These are phyloP conservation scores for Phyllostachys edulis DNA, from an alignment of 176 grass and related monocot species.

Conservation along the genomic window DNA sequence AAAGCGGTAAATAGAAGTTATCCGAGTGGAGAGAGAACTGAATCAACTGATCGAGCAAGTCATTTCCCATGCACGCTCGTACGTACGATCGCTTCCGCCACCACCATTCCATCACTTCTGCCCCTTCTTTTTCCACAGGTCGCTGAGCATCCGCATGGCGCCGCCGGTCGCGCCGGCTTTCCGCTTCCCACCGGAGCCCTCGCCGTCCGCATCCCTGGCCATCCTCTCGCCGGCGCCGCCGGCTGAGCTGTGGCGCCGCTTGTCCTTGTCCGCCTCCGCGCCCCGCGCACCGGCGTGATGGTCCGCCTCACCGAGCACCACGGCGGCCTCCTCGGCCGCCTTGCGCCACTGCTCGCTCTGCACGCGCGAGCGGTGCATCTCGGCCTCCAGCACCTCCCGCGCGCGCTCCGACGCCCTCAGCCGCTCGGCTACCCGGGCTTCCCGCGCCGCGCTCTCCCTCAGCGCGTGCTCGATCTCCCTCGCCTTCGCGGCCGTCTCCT, in stretches of 20 bases:
- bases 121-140: slow-evolving; percentile 69
- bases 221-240: neutral
- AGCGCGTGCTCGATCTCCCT: slow-evolving; percentile 45
- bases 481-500: slow-evolving; percentile 9
- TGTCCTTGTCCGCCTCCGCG: neutral
- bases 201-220: slow-evolving; percentile 28
- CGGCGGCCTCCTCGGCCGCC: slow-evolving; percentile 72
- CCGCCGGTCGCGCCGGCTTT: slow-evolving; percentile 17
- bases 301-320: slow-evolving; percentile 37
- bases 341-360: slow-evolving; percentile 93
- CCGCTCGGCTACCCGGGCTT: slow-evolving; percentile 41
- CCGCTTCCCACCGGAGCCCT: slow-evolving; percentile 27
- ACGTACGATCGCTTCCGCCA: neutral
- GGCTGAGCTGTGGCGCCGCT: neutral
- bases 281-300: neutral
- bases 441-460: slow-evolving; percentile 44
- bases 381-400: slow-evolving; percentile 50
- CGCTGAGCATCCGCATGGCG: slow-evolving; percentile 59
- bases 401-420: slow-evolving; percentile 49
- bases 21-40: neutral
- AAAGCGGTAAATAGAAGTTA: neutral
- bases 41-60: neutral
- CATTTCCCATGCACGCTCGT: neutral
- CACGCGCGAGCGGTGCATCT: slow-evolving; percentile 52
- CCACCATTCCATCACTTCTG: slow-evolving; percentile 32